These are phyloP conservation scores for Monosporascus sp. DNA, from an alignment of 2,329 filamentous ascomycete genomes.

Conservation along the genomic window DNA sequence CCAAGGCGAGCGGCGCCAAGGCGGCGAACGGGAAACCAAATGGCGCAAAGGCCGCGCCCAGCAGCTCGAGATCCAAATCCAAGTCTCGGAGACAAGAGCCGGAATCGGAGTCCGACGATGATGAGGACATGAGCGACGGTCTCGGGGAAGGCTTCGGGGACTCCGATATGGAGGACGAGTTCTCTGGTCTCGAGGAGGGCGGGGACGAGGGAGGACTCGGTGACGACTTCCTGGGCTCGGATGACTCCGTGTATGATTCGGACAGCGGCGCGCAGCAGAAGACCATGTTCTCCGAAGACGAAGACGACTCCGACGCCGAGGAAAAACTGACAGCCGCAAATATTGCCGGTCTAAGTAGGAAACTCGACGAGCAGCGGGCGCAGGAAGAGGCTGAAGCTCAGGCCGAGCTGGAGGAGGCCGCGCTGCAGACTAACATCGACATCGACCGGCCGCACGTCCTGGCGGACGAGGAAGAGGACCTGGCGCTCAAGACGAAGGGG, in stretches of 20 bases:
- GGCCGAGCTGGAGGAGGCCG: slow-evolving; percentile 78
- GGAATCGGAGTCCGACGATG: slow-evolving; percentile 33
- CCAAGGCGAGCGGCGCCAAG: slow-evolving; percentile 30
- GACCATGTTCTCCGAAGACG: slow-evolving; percentile 92
- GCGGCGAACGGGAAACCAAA: slow-evolving; percentile 28
- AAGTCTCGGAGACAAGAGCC: slow-evolving; percentile 32
- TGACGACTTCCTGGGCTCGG: slow-evolving; percentile 58
- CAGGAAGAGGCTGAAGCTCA: slow-evolving; percentile 78
- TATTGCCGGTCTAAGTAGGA: slow-evolving; percentile 84
- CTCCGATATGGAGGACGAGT: slow-evolving; percentile 38
- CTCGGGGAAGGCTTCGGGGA: slow-evolving; percentile 38
- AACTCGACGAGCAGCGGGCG: slow-evolving; percentile 72
- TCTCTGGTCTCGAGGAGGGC: slow-evolving; percentile 29
- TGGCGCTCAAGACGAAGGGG: slow-evolving; percentile 53
- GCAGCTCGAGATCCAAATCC: slow-evolving; percentile 25
- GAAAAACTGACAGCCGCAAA: slow-evolving; percentile 93
- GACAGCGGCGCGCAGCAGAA: slow-evolving; percentile 57
- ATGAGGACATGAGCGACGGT: slow-evolving; percentile 43
- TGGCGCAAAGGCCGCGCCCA: slow-evolving; percentile 23
- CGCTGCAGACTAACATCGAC: slow-evolving; percentile 89
- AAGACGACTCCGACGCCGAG: slow-evolving; percentile 81
- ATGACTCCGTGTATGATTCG: slow-evolving; percentile 66
- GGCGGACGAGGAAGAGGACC: slow-evolving; percentile 55
- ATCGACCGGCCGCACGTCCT: slow-evolving; percentile 67
- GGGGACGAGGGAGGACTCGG: slow-evolving; percentile 33